These are phyloP conservation scores for Castanea mollissima DNA, from an alignment of 306 rosid genomes.

Conservation along the genomic window DNA sequence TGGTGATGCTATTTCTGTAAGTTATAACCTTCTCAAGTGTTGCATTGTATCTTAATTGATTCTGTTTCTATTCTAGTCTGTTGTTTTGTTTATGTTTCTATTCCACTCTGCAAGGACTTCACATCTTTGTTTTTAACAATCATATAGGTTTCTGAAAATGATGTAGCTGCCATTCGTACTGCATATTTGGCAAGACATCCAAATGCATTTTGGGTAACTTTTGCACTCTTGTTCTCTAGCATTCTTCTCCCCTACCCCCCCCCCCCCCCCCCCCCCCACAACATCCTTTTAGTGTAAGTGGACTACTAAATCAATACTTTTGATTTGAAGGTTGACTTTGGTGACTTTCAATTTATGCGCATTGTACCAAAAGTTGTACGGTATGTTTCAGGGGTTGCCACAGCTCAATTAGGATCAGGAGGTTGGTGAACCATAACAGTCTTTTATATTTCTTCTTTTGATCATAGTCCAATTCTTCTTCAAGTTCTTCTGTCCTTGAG, in stretches of 20 bases:
- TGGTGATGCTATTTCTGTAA: constrained; percentile 83
- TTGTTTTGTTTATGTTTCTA: constrained; percentile 5
- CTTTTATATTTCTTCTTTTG: not conserved
- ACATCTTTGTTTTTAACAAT: constrained; percentile 14
- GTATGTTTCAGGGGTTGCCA: constrained; percentile 89
- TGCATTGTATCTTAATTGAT: not conserved
- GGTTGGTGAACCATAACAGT: constrained; percentile 52
- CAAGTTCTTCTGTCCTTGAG: not conserved
- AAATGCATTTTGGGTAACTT: constrained; percentile 88
- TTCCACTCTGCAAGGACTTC: constrained; percentile 12
- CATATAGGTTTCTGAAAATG: constrained; percentile 69
- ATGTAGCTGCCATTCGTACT: constrained; percentile 58
- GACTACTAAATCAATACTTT: constrained; percentile 17
- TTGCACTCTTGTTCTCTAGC: constrained; percentile 25
- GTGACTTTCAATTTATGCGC: constrained; percentile 87
- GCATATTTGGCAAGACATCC: constrained; percentile 88
- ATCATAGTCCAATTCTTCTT: constrained; percentile 18
- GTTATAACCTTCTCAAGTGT: constrained; percentile 34
- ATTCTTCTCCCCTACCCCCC: not conserved
- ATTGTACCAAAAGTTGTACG: constrained; percentile 74
- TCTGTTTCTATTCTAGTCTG: not conserved
- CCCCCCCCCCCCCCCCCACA: not conserved
- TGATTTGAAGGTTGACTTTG: constrained; percentile 89
- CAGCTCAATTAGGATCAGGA: constrained; percentile 93
- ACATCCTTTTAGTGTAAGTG: not conserved